A percentile compares a stretch with the other conserved stretches of the same genome.
These are phyloP conservation scores for Mycena venus DNA, from an alignment of 768 basidiomycete genomes.

Conservation along the genomic window DNA sequence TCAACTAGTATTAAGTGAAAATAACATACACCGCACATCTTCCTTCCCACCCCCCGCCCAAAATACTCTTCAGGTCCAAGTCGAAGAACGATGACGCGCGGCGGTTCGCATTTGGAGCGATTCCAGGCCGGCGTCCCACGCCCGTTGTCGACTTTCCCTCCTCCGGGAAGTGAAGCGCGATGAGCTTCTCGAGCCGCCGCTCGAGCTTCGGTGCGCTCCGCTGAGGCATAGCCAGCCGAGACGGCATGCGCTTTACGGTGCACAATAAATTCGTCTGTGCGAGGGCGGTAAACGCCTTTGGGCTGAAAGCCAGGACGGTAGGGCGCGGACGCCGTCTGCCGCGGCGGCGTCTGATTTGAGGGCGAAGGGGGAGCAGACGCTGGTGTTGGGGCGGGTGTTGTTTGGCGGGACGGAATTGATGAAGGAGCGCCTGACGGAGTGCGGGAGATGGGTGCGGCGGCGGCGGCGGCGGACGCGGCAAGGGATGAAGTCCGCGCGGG, in stretches of 20 bases:
- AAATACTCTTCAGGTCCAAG: slow-evolving; percentile 71
- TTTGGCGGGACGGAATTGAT: slow-evolving; percentile 26
- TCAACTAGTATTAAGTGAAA: background rate
- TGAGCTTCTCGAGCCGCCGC: slow-evolving; percentile 90
- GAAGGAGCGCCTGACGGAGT: slow-evolving; percentile 21
- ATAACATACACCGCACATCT: slow-evolving; percentile 74
- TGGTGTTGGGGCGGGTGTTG: slow-evolving; percentile 39
- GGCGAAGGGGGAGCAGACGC: slow-evolving; percentile 40
- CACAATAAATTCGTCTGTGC: slow-evolving; percentile 86
- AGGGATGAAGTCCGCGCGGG: slow-evolving; percentile 35
- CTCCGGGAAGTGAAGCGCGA: slow-evolving; percentile 74
- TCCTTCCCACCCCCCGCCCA: slow-evolving; percentile 66
- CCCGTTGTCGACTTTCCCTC: slow-evolving; percentile 31
- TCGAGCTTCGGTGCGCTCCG: slow-evolving; percentile 90
- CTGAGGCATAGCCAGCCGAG: slow-evolving; percentile 51
- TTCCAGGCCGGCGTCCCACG: slow-evolving; percentile 30
- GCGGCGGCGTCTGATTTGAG: slow-evolving; percentile 32
- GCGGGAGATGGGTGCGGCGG: slow-evolving; percentile 29
- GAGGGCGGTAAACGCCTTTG: slow-evolving; percentile 81
- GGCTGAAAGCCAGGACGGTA: slow-evolving; percentile 97
- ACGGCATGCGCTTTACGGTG: slow-evolving; percentile 49
- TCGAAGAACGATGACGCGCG: slow-evolving; percentile 83
- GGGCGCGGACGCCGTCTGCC: slow-evolving; percentile 61
- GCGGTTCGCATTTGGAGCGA: slow-evolving; percentile 43
- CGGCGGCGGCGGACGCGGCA: slow-evolving; percentile 18